phyloP scores from a whole-genome alignment of 345 rosid genomes.

The Hibiscus tridactylites region DNA sequence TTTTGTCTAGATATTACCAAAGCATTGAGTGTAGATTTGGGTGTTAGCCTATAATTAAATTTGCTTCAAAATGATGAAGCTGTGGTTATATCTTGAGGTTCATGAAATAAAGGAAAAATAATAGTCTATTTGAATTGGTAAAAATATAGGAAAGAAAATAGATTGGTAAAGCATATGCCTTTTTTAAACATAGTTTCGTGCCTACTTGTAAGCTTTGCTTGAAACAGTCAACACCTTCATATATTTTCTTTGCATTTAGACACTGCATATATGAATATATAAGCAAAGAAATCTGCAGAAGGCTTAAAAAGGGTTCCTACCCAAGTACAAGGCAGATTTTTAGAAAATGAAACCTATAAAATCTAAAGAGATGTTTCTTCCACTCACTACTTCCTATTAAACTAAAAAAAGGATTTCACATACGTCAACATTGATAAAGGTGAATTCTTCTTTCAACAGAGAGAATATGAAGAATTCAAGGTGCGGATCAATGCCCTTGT shows the following conservation, averaged over 20 bases:
- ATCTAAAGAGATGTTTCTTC: neutral
- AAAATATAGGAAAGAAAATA: neutral
- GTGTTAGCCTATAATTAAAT: neutral
- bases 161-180: neutral
- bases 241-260: neutral
- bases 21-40: neutral
- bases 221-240: neutral
- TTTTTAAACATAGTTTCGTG: neutral
- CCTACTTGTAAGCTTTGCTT: neutral
- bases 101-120: neutral
- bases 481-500: conserved; percentile 98
- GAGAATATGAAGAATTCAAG: conserved; percentile 99
- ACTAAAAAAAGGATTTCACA: neutral
- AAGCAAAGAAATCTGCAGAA: neutral
- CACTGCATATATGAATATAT: neutral
- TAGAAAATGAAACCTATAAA: neutral
- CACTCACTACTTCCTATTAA: neutral
- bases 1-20: neutral
- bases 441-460: conserved; percentile 33
- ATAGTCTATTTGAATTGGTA: neutral
- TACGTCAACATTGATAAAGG: neutral
- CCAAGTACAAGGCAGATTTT: no score
- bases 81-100: neutral
- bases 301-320: neutral
- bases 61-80: neutral